Conservation (phyloP, 176 grass and related monocot species). For the Tillandsia leiboldiana region DNA sequence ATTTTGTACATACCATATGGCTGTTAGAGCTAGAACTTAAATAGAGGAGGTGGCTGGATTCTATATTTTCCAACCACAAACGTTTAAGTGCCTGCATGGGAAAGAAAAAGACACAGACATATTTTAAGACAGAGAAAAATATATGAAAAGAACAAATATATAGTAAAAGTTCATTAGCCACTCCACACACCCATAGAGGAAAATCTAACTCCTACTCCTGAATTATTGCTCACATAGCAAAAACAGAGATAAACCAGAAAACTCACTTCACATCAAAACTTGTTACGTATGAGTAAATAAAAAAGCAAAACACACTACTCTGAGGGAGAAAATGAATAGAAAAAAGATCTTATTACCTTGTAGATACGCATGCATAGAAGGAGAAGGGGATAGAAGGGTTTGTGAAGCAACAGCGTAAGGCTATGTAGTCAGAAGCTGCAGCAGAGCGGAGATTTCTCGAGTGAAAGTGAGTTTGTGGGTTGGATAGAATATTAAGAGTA, state of each 20-base stretch:
- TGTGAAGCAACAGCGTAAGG: neutral
- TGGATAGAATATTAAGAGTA: neutral
- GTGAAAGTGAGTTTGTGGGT: neutral
- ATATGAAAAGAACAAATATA: too few relatives aligned
- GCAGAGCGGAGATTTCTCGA: neutral
- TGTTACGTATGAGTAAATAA: neutral
- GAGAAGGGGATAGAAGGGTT: neutral
- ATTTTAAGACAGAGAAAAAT: too few relatives aligned
- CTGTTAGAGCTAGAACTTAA: neutral
- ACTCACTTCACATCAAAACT: neutral
- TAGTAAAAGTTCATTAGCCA: too few relatives aligned
- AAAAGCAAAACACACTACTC: too few relatives aligned
- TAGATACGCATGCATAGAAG: neutral
- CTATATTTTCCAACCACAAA: neutral
- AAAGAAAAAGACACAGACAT: neutral
- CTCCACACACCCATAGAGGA: too few relatives aligned
- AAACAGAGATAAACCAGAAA: neutral
- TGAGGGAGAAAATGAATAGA: too few relatives aligned
- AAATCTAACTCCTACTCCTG: too few relatives aligned
- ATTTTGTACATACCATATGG: neutral
- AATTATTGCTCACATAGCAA: neutral
- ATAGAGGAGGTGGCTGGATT: neutral
- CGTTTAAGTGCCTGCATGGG: neutral
- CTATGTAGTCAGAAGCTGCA: neutral
- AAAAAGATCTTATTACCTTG: neutral